Base-by-base conservation (phyloP, 1,284 basidiomycete genomes). In the Apiotrichum montevideense region DNA sequence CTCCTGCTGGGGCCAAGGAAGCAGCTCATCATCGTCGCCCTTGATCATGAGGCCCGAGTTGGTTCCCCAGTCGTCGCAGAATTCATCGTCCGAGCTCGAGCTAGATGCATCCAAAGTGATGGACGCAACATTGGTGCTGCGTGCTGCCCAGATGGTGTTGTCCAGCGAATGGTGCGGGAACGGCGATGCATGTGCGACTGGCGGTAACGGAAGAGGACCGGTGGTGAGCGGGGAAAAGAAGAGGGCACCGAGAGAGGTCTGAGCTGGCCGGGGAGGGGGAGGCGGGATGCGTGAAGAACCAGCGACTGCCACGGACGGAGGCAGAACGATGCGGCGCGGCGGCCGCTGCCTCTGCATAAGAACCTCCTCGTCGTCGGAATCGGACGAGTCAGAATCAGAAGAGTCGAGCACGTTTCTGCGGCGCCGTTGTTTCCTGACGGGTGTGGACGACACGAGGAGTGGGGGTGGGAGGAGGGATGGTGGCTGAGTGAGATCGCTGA, bases 81-180 rank as follows among this genome's bases (percentile, higher is more conserved):
- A 64, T 43, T 73, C 72, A 40, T 75, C 73, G 49, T 72, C 73
- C 34, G 66, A 69, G 58, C 68, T 71, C 33, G 69, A 70, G 55
- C 65, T 68, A 1, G 69, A 69, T 46, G 70, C 63, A 35, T 66
- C 57, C 11, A 62, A 54, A 21, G 57, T 51, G 43, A 63, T 46
- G 1, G 53, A 54, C 29, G 68, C 68, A 14, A 62, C 41, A 13
- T 9, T 44, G 14, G 58, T 59, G 41, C 40, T 48, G 3, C 70
- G 64, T 5, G 64, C 69, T 3, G 62, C 66, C 73, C 73, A 75
- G 29, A 65, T 69, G 11, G 73, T 72, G 57, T 75, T 75, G 60
- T 75, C 73, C 21, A 75, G 66, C 6, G 71, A 72, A 54, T 75
- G 73, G n/a, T 64, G 69, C 2, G 73, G 73, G 61, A 72, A 75